Percentiles rank a stretch among this genome's conserved stretches.
phyloP scores from a whole-genome alignment of 1,284 basidiomycete species.

The Jaminaea rosea region DNA sequence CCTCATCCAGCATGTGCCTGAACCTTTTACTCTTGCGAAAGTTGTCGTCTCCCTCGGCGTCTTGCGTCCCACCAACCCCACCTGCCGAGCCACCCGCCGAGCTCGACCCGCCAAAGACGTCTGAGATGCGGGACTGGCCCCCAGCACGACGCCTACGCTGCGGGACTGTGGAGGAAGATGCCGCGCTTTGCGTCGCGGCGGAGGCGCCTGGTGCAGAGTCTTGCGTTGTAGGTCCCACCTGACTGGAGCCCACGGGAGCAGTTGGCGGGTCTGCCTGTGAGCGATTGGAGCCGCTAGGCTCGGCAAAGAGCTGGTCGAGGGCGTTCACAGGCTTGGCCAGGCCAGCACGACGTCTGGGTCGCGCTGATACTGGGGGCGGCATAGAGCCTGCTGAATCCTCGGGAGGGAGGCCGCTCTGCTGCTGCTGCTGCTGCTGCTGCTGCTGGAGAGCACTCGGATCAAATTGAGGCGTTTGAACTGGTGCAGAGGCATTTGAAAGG shows the following conservation, averaged over 20 bases:
- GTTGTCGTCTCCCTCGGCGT: neutral
- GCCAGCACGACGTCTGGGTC: neutral
- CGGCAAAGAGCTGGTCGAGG: neutral
- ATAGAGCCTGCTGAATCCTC: neutral
- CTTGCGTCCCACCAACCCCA: neutral
- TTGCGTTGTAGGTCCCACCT: neutral
- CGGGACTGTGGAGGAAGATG: neutral
- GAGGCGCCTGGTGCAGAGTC: neutral
- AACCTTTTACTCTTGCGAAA: slow-evolving; percentile 1
- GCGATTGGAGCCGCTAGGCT: neutral
- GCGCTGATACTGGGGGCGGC: neutral
- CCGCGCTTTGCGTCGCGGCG: neutral
- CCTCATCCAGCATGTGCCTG: neutral
- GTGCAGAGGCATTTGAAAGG: too few species aligned
- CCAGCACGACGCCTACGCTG: neutral
- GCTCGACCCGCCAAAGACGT: neutral
- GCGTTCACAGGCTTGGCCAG: neutral
- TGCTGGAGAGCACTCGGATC: too few species aligned
- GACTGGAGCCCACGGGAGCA: neutral
- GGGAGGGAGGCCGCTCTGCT: too few species aligned
- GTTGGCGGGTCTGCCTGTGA: too few species aligned
- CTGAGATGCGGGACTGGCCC: neutral
- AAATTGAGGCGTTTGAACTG: too few species aligned
- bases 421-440: too few species aligned
- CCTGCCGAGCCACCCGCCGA: neutral